A percentile compares a stretch with the other conserved stretches of the same genome.
Evolutionary conservation across 2,329 filamentous ascomycete genomes (phyloP).

Genomic region (Pestalotiopsis sp.): DNA sequence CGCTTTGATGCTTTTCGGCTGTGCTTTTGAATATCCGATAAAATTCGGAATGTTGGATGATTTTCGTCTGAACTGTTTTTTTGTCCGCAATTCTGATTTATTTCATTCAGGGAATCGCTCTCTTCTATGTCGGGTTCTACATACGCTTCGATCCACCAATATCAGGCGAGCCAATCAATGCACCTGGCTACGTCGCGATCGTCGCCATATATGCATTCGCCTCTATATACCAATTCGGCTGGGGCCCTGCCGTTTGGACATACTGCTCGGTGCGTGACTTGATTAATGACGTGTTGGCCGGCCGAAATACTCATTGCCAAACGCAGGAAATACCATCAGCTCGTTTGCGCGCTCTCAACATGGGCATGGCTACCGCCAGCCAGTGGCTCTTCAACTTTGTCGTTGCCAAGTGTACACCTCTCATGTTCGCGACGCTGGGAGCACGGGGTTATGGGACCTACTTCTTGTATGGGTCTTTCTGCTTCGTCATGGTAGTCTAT

Average conservation of each 20-base stretch:
- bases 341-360: slow-evolving; percentile 67
- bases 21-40: too few species aligned
- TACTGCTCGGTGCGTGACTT: slow-evolving; percentile 47
- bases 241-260: slow-evolving; percentile 76
- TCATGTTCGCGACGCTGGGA: slow-evolving; percentile 63
- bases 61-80: too few species aligned
- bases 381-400: slow-evolving; percentile 79
- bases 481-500: slow-evolving; percentile 66
- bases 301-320: background rate
- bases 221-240: slow-evolving; percentile 67
- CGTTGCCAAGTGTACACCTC: slow-evolving; percentile 68
- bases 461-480: slow-evolving; percentile 70
- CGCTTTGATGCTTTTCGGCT: too few species aligned
- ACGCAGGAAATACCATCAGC: slow-evolving; percentile 68
- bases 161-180: slow-evolving; percentile 47
- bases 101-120: slow-evolving; percentile 40
- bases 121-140: slow-evolving; percentile 75
- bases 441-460: slow-evolving; percentile 59
- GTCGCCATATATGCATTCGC: slow-evolving; percentile 76
- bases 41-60: too few species aligned
- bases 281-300: background rate
- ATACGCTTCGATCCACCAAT: slow-evolving; percentile 64
- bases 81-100: too few species aligned
- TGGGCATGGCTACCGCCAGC: slow-evolving; percentile 68
- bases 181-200: slow-evolving; percentile 71